phyloP scores from a whole-genome alignment of 257 asterid species.

The Leptodermis oblonga region DNA sequence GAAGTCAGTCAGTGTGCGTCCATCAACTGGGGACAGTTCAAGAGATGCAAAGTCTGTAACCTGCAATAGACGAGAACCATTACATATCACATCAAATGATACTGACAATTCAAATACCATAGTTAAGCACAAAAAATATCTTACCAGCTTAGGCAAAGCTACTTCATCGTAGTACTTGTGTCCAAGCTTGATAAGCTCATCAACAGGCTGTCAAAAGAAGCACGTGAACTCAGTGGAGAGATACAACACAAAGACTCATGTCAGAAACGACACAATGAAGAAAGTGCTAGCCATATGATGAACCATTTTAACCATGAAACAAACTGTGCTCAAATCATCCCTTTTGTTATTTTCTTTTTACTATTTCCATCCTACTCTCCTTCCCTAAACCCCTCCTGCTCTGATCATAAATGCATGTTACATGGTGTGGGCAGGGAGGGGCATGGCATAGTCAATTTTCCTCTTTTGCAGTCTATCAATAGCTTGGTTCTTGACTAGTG shows the following conservation, averaged over 20 bases:
- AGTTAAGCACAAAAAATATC: conserved; percentile 14
- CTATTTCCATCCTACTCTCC: background rate
- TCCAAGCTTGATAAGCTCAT: conserved; percentile 85
- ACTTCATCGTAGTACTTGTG: conserved; percentile 73
- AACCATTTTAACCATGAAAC: background rate
- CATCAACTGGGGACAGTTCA: conserved; percentile 99
- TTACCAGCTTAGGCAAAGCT: conserved; percentile 97
- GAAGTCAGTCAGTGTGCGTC: conserved; percentile 93
- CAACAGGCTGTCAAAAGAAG: conserved; percentile 56
- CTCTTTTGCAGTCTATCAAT: background rate
- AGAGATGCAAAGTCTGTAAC: conserved; percentile 97
- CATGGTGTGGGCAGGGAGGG: background rate
- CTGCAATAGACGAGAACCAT: conserved; percentile 39
- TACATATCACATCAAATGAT: conserved; percentile 5
- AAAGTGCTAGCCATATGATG: background rate
- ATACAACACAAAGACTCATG: background rate
- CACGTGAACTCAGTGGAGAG: conserved; percentile 18
- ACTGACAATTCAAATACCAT: conserved; percentile 10
- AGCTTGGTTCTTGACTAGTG: background rate
- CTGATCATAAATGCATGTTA: background rate
- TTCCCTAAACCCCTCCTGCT: background rate
- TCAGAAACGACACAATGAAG: background rate
- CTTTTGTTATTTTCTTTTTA: background rate
- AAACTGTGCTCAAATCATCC: background rate
- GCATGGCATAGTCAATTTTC: background rate